A percentile compares a stretch with the other conserved stretches of the same genome.
These are phyloP conservation scores for Mycena citricolor DNA, from an alignment of 1,284 basidiomycete genomes.

Conservation along the genomic window DNA sequence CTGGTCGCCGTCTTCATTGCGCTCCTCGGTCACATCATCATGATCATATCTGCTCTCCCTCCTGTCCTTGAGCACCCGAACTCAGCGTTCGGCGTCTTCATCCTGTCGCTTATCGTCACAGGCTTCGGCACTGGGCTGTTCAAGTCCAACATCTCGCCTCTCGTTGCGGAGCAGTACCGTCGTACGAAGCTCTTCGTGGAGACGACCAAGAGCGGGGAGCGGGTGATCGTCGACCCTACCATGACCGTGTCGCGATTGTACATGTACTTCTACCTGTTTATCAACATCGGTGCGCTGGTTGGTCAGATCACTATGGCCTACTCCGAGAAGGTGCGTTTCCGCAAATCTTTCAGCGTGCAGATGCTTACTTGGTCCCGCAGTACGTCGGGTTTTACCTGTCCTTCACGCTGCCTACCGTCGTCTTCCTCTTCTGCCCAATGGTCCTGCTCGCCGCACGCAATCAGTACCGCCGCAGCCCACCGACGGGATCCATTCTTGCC, in stretches of 20 bases:
- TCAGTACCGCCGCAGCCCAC: slow-evolving; percentile 66
- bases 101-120: slow-evolving; percentile 69
- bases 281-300: slow-evolving; percentile 73
- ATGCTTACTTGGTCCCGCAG: slow-evolving; percentile 28
- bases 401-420: slow-evolving; percentile 63
- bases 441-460: slow-evolving; percentile 70
- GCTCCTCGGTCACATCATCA: slow-evolving; percentile 69
- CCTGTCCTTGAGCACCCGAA: slow-evolving; percentile 64
- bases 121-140: slow-evolving; percentile 73
- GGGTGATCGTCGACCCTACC: slow-evolving; percentile 80
- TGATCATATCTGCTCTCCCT: slow-evolving; percentile 74
- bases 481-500: slow-evolving; percentile 72
- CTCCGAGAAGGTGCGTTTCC: slow-evolving; percentile 59
- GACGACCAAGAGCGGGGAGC: slow-evolving; percentile 62
- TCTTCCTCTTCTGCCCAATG: slow-evolving; percentile 70
- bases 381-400: slow-evolving; percentile 74
- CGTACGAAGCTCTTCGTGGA: slow-evolving; percentile 55
- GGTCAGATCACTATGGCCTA: slow-evolving; percentile 74
- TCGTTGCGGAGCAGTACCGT: slow-evolving; percentile 78
- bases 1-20: slow-evolving; percentile 55
- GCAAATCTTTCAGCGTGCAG: neutral
- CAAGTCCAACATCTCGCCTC: slow-evolving; percentile 78
- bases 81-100: slow-evolving; percentile 58
- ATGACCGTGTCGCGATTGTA: slow-evolving; percentile 73
- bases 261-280: slow-evolving; percentile 80